Conservation (phyloP, 1,139 yeast genomes). For the Candida pseudoviswanathii region DNA sequence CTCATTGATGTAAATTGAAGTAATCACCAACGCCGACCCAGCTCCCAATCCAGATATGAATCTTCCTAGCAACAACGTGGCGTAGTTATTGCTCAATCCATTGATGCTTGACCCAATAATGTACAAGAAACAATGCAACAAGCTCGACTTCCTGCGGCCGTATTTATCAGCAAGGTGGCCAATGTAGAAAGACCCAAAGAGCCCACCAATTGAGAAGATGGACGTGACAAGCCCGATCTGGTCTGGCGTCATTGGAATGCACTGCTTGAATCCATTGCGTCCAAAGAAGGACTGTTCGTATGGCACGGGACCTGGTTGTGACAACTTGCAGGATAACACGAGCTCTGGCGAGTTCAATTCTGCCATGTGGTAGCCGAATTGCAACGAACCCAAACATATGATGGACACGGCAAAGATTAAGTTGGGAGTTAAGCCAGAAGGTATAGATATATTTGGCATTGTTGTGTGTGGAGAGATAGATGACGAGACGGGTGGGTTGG, state of each 20-base stretch:
- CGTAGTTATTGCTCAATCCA: constrained; percentile 50
- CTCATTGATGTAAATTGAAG: constrained; percentile 81
- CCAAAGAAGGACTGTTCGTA: constrained; percentile 44
- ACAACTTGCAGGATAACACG: constrained; percentile 37
- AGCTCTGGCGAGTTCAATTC: constrained; percentile 51
- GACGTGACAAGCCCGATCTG: constrained; percentile 84
- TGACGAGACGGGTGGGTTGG: not conserved
- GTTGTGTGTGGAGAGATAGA: not conserved
- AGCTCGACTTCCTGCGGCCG: constrained; percentile 65
- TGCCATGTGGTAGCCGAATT: constrained; percentile 54
- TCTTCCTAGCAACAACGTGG: constrained; percentile 63
- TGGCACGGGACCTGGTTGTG: constrained; percentile 34
- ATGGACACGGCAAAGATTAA: constrained; percentile 35
- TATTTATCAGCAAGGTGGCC: constrained; percentile 66
- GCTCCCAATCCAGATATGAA: constrained; percentile 82
- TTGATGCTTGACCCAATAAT: constrained; percentile 70
- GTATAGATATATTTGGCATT: constrained; percentile 2
- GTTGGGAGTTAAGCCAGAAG: constrained; percentile 24
- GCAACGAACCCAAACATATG: constrained; percentile 48
- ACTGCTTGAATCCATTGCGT: constrained; percentile 32
- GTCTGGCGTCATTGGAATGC: constrained; percentile 64
- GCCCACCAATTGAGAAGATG: constrained; percentile 83
- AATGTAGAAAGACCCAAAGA: constrained; percentile 73
- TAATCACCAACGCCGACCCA: constrained; percentile 82
- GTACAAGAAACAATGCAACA: constrained; percentile 58